A percentile compares a stretch with the other conserved stretches of the same genome.
phyloP scores from a whole-genome alignment of 2,329 filamentous ascomycete species.

The Ceratocystis destructans region DNA sequence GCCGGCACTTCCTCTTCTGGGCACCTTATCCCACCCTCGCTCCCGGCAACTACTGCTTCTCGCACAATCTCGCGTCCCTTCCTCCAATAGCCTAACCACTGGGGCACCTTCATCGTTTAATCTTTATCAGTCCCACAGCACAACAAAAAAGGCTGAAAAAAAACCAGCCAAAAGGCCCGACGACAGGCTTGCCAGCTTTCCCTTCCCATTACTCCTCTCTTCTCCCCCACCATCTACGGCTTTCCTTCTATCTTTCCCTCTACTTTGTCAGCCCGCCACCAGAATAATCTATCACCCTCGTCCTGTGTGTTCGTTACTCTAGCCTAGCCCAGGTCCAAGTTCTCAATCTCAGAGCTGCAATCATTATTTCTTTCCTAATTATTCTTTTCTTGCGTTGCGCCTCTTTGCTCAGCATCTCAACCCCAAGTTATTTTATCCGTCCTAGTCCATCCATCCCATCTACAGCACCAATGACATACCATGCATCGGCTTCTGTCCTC shows the following conservation, averaged over 20 bases:
- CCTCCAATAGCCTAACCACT: not conserved
- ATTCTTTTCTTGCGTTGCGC: not conserved
- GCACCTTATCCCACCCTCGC: not conserved
- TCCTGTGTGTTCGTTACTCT: not conserved
- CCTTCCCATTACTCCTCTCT: not conserved
- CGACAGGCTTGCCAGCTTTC: not conserved
- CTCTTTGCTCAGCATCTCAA: not conserved
- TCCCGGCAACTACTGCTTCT: not conserved
- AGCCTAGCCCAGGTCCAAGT: not conserved
- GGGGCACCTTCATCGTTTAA: not conserved
- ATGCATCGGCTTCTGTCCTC: constrained; percentile 8
- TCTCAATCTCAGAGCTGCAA: not conserved
- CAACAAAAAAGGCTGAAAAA: not conserved
- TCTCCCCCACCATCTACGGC: not conserved
- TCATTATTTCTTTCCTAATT: constrained; percentile 3
- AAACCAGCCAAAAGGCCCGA: not conserved
- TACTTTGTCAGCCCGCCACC: not conserved
- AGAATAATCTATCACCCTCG: not conserved
- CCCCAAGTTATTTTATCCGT: not conserved
- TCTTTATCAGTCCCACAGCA: not conserved
- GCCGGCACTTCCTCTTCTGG: not conserved
- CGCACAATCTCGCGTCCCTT: not conserved
- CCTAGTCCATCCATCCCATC: not conserved
- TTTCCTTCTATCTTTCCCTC: not conserved
- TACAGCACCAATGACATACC: constrained; percentile 3